Conservation (phyloP, 345 rosid genomes). For the Eucalyptus regnans region DNA sequence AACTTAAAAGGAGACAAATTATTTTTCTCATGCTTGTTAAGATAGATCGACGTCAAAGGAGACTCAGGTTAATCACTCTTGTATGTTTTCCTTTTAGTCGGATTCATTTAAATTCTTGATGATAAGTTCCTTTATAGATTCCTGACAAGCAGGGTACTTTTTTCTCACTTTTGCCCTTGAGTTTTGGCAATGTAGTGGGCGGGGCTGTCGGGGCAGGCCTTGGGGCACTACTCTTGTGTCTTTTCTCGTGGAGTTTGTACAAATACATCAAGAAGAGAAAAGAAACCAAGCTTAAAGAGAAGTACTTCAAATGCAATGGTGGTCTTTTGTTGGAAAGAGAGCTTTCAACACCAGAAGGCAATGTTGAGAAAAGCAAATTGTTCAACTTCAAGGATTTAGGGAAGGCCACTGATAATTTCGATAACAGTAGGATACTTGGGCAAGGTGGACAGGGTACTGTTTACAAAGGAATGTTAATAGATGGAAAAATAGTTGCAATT, state of each 20-base stretch:
- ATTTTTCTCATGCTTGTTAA: rapidly evolving
- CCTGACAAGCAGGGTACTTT: neutral
- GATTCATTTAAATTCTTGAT: neutral
- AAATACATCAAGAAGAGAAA: too few relatives aligned
- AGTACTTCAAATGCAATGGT: neutral
- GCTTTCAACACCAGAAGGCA: rapidly evolving
- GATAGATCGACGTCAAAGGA: neutral
- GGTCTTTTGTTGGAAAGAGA: neutral
- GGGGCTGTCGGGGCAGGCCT: rapidly evolving
- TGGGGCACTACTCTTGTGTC: neutral
- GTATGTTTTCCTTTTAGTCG: too few relatives aligned
- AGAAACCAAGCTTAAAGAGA: neutral
- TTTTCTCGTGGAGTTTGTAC: neutral
- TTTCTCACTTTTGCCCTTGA: neutral
- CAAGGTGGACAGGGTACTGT: neutral
- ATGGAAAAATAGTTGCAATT: neutral
- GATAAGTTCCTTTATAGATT: neutral
- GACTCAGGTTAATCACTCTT: neutral
- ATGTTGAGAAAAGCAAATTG: neutral
- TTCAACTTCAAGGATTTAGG: neutral
- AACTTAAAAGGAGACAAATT: neutral
- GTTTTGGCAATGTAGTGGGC: neutral
- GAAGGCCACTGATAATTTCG: neutral
- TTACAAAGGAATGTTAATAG: neutral
- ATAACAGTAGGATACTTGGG: rapidly evolving